phyloP scores from a whole-genome alignment of 73 alveolate species.

The Paramecium pentaurelia region DNA sequence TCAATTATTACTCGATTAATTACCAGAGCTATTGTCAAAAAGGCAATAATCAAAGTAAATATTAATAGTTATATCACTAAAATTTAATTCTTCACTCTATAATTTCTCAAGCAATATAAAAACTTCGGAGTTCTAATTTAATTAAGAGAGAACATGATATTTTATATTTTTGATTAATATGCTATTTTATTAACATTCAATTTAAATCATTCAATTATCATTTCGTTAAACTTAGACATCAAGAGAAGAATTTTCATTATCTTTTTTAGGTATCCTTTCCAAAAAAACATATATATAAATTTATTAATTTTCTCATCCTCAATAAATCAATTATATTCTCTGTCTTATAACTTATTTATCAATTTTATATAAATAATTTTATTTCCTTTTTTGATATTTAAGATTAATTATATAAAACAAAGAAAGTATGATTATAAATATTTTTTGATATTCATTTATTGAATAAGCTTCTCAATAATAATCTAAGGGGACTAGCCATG shows the following conservation, averaged over 20 bases:
- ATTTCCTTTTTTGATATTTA: neutral
- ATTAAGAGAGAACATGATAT: neutral
- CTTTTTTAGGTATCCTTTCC: neutral
- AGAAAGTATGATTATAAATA: neutral
- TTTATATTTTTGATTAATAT: neutral
- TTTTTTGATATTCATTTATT: neutral
- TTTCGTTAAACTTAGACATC: neutral
- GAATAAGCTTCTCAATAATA: neutral
- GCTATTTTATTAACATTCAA: neutral
- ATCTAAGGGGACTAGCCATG: neutral
- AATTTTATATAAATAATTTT: neutral
- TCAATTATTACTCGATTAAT: constrained; percentile 5
- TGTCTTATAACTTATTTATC: neutral
- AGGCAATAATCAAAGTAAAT: neutral
- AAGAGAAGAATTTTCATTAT: neutral
- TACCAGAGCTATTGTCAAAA: neutral
- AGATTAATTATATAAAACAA: neutral
- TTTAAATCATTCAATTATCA: neutral
- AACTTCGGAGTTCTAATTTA: neutral
- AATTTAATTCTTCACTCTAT: constrained; percentile 5
- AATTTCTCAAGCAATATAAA: neutral
- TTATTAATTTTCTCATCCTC: neutral
- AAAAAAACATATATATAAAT: too few species aligned
- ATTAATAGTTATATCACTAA: neutral
- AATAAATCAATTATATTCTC: neutral